Conservation (phyloP, 2,329 filamentous ascomycete species). For the Dendrostoma leiphaemia region DNA sequence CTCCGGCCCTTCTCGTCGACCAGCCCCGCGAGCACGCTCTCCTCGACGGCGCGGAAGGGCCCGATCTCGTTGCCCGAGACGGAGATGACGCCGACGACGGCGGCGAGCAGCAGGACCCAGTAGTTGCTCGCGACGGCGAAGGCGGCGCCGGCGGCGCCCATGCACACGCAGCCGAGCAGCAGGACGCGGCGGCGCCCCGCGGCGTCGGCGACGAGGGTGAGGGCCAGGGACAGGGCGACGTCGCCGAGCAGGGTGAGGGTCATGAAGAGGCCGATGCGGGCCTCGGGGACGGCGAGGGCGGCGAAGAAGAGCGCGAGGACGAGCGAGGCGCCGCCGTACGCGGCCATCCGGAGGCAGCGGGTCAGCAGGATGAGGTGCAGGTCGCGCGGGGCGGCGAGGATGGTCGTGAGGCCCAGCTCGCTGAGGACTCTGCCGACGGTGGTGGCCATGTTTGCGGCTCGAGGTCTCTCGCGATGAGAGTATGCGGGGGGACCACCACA, state of each 20-base stretch:
- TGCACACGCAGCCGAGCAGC: constrained; percentile 50
- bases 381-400: constrained; percentile 43
- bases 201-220: constrained; percentile 58
- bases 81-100: constrained; percentile 61
- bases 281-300: constrained; percentile 47
- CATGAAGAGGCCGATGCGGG: constrained; percentile 62
- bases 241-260: constrained; percentile 62
- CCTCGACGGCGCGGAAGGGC: constrained; percentile 61
- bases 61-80: constrained; percentile 62
- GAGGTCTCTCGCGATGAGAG: no score
- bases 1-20: constrained; percentile 42
- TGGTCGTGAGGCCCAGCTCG: constrained; percentile 45
- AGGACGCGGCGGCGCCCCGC: constrained; percentile 55
- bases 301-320: constrained; percentile 57
- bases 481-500: no score
- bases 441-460: constrained; percentile 6
- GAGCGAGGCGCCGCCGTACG: constrained; percentile 58
- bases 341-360: constrained; percentile 61
- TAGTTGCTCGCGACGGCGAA: constrained; percentile 54
- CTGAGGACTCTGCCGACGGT: constrained; percentile 17
- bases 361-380: constrained; percentile 57
- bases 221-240: constrained; percentile 54
- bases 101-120: constrained; percentile 56
- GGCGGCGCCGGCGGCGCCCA: constrained; percentile 53
- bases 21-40: constrained; percentile 58